These are phyloP conservation scores for Fusarium albosuccineum DNA, from an alignment of 2,329 filamentous ascomycete species.

Conservation along the genomic window DNA sequence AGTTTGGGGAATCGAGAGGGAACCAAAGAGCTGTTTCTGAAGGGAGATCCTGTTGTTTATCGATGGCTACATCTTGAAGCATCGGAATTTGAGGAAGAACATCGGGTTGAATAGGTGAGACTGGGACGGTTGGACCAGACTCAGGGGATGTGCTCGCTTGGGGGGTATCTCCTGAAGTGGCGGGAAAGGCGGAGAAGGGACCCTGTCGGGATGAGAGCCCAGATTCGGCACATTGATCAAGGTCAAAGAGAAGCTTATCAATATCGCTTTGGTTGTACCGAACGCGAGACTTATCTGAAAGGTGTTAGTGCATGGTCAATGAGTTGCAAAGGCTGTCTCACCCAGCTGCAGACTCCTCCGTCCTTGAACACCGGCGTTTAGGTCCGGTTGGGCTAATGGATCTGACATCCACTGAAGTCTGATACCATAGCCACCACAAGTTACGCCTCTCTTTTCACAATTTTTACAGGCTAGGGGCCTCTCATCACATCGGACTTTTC, in stretches of 20 bases:
- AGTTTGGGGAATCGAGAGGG: neutral
- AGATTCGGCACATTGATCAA: neutral
- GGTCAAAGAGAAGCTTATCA: neutral
- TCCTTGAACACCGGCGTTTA: neutral
- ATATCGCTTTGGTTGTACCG: neutral
- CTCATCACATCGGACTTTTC: conserved; percentile 30
- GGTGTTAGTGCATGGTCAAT: neutral
- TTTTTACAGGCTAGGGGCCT: conserved; percentile 20
- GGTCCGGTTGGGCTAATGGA: neutral
- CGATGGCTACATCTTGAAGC: no score
- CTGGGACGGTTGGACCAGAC: neutral
- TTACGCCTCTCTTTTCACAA: conserved; percentile 16
- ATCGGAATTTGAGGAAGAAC: no score
- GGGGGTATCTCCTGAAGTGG: neutral
- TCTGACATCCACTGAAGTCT: conserved; percentile 1
- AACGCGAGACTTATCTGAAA: neutral
- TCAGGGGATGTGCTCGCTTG: neutral
- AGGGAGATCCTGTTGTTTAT: neutral
- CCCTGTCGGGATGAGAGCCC: conserved; percentile 2
- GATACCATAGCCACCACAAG: conserved; percentile 1
- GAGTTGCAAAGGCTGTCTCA: neutral
- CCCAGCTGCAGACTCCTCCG: neutral
- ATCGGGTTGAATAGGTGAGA: neutral
- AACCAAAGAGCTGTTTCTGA: neutral
- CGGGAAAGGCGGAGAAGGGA: neutral